These are phyloP conservation scores for Malassezia yamatoensis DNA, from an alignment of 1,284 basidiomycete genomes.

Conservation along the genomic window DNA sequence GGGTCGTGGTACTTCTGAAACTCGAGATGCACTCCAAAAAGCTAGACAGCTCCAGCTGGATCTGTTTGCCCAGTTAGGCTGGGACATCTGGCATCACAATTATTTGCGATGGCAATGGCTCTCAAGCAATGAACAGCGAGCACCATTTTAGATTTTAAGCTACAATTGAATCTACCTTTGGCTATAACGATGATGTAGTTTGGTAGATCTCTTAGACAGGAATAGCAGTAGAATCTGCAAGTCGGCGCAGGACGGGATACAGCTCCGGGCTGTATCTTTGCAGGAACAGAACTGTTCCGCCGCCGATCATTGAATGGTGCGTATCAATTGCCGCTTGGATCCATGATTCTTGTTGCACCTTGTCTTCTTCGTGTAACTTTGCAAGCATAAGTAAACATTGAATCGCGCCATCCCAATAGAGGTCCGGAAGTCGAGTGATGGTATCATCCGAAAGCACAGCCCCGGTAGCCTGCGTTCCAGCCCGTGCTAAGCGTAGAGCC, in stretches of 20 bases:
- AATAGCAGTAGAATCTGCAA: not conserved
- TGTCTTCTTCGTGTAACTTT: constrained; percentile 3
- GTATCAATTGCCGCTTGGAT: constrained; percentile 28
- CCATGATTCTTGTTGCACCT: constrained; percentile 17
- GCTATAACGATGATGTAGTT: no score
- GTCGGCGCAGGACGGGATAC: not conserved
- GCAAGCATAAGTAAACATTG: constrained; percentile 28
- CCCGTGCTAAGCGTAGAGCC: constrained; percentile 18
- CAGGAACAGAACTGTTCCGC: constrained; percentile 31
- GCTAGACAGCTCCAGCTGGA: constrained; percentile 24
- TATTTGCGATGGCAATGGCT: constrained; percentile 13
- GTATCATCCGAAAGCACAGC: constrained; percentile 7
- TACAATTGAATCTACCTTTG: no score
- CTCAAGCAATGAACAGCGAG: not conserved
- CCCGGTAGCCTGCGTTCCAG: constrained; percentile 22
- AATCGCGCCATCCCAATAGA: constrained; percentile 36
- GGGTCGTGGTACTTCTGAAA: constrained; percentile 26
- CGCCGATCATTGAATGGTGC: constrained; percentile 37
- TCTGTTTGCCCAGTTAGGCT: constrained; percentile 24
- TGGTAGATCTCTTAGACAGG: not conserved
- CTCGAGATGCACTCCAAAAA: constrained; percentile 30
- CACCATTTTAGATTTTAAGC: constrained; percentile 10
- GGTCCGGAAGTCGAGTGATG: constrained; percentile 24
- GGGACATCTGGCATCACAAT: constrained; percentile 22
- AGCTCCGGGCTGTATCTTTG: constrained; percentile 24